Evolutionary conservation across 495 filamentous ascomycete species (phyloP), one percentile per base, ranked within the genome.

Genomic region (Penicillium steckii): DNA sequence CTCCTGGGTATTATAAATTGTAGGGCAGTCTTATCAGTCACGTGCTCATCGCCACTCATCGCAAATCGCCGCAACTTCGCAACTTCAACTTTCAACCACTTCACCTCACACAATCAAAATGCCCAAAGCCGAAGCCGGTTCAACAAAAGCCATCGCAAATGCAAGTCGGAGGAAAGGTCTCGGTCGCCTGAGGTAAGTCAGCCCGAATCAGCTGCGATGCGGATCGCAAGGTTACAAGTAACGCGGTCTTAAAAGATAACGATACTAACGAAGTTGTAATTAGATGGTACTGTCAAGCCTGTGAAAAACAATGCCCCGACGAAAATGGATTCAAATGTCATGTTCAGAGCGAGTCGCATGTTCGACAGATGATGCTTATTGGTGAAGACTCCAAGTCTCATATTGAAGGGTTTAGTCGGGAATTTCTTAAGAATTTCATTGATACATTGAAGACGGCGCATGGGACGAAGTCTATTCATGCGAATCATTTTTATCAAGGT

Each of bases 401-500:
- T 60, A 94, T 97, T 54, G 74, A 90, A 44, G 79, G 88, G 37
- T 97, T 81, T 76, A 84, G 76, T 55, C 74, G 78, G 26, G 75
- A 96, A 55, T 99, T 99, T 67, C 73, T 85, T 55, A 75, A 79
- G 37, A 88, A 92, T 66, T 98, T 98, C 57, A 32, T 96, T 3
- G 71, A 81, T 50, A 75, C 88, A 3, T 73, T 98, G 8, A 75
- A 80, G 40, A 95, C 91, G 1, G 77, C 80, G 0, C 95, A 98
- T 55, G 89, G 90, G 32, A 88, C 92, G 64, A 97, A 97, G 72
- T 74, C 80, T 46, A 82, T 97, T 2, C 78, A 90, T 25, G 78
- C 90, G 6, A 97, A 97, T 54, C 85, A 89, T 45, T 97, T 96
- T 65, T 99, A 99, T 65, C 89, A 97, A 68, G 85, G 33, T 37